A percentile compares a stretch with the other conserved stretches of the same genome.
phyloP scores from a whole-genome alignment of 2,329 filamentous ascomycete species.

The Diaporthe sp. region DNA sequence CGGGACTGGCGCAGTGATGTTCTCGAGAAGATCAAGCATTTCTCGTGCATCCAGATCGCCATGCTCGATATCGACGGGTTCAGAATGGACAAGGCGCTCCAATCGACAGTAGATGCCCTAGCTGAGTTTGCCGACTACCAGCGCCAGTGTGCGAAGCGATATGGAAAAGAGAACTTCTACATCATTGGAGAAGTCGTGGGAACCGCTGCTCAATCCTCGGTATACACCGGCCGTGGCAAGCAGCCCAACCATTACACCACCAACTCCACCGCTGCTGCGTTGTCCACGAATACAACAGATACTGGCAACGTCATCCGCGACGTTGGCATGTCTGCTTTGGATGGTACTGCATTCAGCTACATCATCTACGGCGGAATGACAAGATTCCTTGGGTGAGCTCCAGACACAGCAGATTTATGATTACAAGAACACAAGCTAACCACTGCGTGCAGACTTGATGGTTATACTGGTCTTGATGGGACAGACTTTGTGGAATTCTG shows the following conservation, averaged over 20 bases:
- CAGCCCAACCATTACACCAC: constrained; percentile 65
- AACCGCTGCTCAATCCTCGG: constrained; percentile 70
- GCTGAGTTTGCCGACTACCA: constrained; percentile 70
- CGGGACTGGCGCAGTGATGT: constrained; percentile 74
- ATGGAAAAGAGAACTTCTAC: constrained; percentile 75
- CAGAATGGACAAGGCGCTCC: constrained; percentile 76
- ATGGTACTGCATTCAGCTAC: constrained; percentile 74
- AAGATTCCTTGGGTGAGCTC: constrained; percentile 70
- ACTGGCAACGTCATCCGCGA: constrained; percentile 65
- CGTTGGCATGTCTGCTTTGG: constrained; percentile 65
- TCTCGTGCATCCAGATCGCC: constrained; percentile 73
- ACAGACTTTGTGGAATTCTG: constrained; percentile 64
- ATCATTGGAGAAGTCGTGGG: constrained; percentile 74
- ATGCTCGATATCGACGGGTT: constrained; percentile 77
- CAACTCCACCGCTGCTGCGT: constrained; percentile 62
- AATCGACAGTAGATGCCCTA: constrained; percentile 73
- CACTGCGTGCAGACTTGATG: constrained; percentile 47
- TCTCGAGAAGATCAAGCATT: constrained; percentile 67
- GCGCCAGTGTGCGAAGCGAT: constrained; percentile 65
- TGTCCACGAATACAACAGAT: constrained; percentile 58
- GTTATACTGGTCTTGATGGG: constrained; percentile 29
- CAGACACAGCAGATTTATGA: constrained; percentile 48
- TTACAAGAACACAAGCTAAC: background rate
- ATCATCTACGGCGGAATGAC: constrained; percentile 72
- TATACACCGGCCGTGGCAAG: constrained; percentile 73